Conservation (phyloP, 257 asterid species). For the Gynochthodes officinalis region DNA sequence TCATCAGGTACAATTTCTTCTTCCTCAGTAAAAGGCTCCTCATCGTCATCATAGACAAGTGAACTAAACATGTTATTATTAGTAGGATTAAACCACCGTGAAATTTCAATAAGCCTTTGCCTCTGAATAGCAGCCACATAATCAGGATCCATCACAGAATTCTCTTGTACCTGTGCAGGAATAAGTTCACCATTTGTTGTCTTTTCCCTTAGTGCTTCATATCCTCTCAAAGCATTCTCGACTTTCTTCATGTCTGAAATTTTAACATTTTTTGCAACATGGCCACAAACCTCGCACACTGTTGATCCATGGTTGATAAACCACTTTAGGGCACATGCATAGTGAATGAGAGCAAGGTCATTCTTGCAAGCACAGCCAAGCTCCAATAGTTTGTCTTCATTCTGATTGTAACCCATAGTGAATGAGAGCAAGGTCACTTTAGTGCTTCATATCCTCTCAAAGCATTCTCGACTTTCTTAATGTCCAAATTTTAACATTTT, state of each 20-base stretch:
- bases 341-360: conserved; percentile 85
- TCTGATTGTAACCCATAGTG: conserved; percentile 41
- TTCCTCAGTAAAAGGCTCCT: conserved; percentile 44
- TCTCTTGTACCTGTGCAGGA: conserved; percentile 41
- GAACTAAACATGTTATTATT: conserved; percentile 39
- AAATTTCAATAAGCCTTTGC: conserved; percentile 83
- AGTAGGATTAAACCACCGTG: conserved; percentile 86
- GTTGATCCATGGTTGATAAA: conserved; percentile 90
- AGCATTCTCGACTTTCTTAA: no score
- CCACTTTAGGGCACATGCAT: conserved; percentile 94
- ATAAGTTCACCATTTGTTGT: conserved; percentile 71
- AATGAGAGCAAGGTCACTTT: no score
- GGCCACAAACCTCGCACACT: conserved; percentile 79
- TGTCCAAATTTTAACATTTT: no score
- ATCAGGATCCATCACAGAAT: conserved; percentile 81
- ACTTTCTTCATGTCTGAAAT: conserved; percentile 61
- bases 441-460: no score
- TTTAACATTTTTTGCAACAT: conserved; percentile 54
- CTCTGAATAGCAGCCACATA: conserved; percentile 90
- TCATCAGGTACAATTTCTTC: conserved; percentile 58
- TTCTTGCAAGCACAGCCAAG: conserved; percentile 91
- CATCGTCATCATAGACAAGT: conserved; percentile 50
- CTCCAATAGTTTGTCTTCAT: conserved; percentile 57
- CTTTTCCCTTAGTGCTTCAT: conserved; percentile 62
- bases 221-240: conserved; percentile 60